Base-by-base conservation (phyloP, 495 filamentous ascomycete genomes). In the Hypoxylon perforatum region DNA sequence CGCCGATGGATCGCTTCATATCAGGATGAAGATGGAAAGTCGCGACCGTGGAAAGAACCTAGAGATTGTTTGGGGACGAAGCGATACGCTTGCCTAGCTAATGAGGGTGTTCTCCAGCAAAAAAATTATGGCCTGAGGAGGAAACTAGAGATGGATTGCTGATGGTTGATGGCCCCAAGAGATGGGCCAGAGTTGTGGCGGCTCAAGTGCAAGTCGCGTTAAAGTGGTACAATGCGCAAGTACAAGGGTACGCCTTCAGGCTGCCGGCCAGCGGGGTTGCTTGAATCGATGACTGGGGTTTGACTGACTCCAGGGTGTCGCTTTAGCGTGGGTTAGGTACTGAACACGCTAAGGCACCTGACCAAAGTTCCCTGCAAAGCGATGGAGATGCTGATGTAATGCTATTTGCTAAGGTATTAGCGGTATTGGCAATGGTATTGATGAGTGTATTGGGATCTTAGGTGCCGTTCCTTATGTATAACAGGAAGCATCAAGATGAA, bases 131-230 rank as follows among this genome's bases (percentile, higher is more conserved):
- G 30, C 7, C 8, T 33, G 30, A 33, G 30, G 30, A 33, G 11
- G 30, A 33, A 33, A 10, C 30, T 33, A 10, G 30, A 5, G 30
- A 33, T 33, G 30, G 30, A 5, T 33, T 9, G 1, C 30, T 5
- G 11, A 33, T 33, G 30, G 30, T 33, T 33, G 30, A 33, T 33
- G 30, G 30, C 30, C 30, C 30, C n/a, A n/a, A 4, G 8, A 33
- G 30, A 5, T 33, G 3, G 30, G 30, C 30, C 30, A 33, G 30
- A 33, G 41, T 44, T 18, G 47, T 55, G 44, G 38, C 23, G 45
- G 56, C 36, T 61, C 47, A 22, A 67, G 50, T 41, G 19, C 35
- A 57, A 67, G 52, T 67, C 64, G 64, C 64, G 58, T 62, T 54
- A 36, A 58, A 53, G 47, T 52, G 64, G 64, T 62, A 67, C 30